Base-by-base conservation (phyloP, 2,329 filamentous ascomycete species). In the Huntiella savannae region DNA sequence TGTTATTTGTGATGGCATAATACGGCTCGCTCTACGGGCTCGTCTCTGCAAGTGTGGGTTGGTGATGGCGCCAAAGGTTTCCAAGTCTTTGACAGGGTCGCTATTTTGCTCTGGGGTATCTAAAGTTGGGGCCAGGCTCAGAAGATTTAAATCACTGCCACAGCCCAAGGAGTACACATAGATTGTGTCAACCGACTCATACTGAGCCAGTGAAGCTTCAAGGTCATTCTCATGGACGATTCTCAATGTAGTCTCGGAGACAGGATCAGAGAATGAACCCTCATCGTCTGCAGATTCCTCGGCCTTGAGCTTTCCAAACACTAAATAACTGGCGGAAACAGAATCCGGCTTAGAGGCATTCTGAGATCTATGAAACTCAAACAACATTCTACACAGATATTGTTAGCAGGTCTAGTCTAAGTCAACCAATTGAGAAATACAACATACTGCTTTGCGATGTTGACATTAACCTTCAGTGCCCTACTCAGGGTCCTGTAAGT, bases 251-350 rank as follows among this genome's bases (percentile, higher is more conserved):
- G 67, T 68, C 1, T 70, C 68, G 12, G 70, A 62, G 4, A 73
- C 64, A 2, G 67, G 61, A 10, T 77, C 70, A 2, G 68, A 64
- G 4, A 63, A 57, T 1, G 64, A 17, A 6, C 3, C 13, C 45
- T 82, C 79, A n/a, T 66, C 73, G 54, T 79, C 69, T 33, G 68
- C 63, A 17, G 61, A 55, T 1, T 51, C 53, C 13, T 58, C 56
- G 4, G 56, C 55, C 45, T 62, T 67, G 55, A 74, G 80, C 16
- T 66, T 72, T 35, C 88, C 91, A 43, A 78, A 81, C 40, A 98
- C 59, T 42, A 95, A 66, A 62, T 95, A 98, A n/a, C 86, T 95
- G 39, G 88, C 91, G 63, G 92, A 75, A n/a, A 95, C 68, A 19
- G 76, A 79, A 16, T 75, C 72, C 0, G 81, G 70, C 50, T 77